Evolutionary conservation across 805 yeast species (phyloP), one percentile per base, ranked within the genome.

Genomic region (Kuraishia ogatae): DNA sequence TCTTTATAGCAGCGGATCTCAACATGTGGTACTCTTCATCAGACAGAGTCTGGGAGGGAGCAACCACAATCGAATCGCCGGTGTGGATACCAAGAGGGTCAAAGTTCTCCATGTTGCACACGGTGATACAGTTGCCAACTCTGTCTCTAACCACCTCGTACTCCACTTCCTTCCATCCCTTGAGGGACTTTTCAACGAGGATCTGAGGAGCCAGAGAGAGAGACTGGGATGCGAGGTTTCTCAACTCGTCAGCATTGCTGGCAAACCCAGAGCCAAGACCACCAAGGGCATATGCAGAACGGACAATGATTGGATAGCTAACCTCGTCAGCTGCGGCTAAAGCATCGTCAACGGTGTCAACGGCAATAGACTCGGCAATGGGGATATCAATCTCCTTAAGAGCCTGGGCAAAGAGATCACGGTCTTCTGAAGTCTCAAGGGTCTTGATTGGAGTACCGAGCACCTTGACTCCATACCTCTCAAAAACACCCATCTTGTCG

Each of bases 101-200:
- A 64, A 93, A 93, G 78, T 93, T 93, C 76, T 93, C 99, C 99
- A 93, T 93, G 74, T 93, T 93, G 80, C 99, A 93, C 54, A 93
- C 99, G 50, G 99, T 93, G 70, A 93, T 93, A 81, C 99, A 93
- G 81, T 93, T 93, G 62, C 87, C 97, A 55, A 87, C 94, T 60
- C 94, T 82, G 76, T 93, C 99, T 69, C 99, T 87, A 56, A 93
- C 98, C 61, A 93, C 99, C 77, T 93, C 99, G 71, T 93, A 93
- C 75, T 93, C 99, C 59, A 93, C 96, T 74, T 93, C 99, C 72
- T 93, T 93, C 99, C 99, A 93, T 61, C 99, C 99, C 78, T 92
- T 93, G 75, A 93, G 78, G 5, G 98, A 93, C 78, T 88, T 92
- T 75, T 93, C 99, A 59, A 93, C 98, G 63, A 93, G 77, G 62